Conservation (phyloP, 2,329 filamentous ascomycete genomes). For the Alternaria infectoria region DNA sequence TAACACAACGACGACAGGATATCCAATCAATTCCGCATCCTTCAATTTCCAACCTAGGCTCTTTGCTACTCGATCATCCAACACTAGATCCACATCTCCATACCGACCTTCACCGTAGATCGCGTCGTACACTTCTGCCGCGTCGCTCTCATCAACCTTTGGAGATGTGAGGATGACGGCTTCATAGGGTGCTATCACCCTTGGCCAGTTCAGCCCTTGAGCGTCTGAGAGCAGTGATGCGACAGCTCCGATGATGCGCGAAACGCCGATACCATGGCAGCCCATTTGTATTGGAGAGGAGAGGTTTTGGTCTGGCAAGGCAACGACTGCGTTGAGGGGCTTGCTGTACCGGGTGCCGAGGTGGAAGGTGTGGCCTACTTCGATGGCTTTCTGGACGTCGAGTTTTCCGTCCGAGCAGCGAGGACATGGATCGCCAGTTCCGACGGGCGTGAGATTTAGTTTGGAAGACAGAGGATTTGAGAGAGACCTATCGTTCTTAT, state of each 20-base stretch:
- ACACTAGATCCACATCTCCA: slow-evolving; percentile 29
- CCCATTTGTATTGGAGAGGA: slow-evolving; percentile 82
- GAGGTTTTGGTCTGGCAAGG: slow-evolving; percentile 47
- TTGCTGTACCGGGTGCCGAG: slow-evolving; percentile 87
- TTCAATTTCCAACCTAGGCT: slow-evolving; percentile 83
- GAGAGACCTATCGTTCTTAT: not conserved
- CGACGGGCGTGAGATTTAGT: slow-evolving; percentile 67
- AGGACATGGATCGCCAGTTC: slow-evolving; percentile 74
- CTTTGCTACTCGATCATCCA: slow-evolving; percentile 56
- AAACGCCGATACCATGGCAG: slow-evolving; percentile 94
- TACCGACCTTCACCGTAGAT: slow-evolving; percentile 44
- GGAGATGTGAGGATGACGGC: slow-evolving; percentile 67
- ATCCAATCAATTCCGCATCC: slow-evolving; percentile 89
- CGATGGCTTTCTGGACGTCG: slow-evolving; percentile 74
- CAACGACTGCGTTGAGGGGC: slow-evolving; percentile 71
- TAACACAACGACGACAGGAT: slow-evolving; percentile 81
- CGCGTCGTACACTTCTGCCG: slow-evolving; percentile 67
- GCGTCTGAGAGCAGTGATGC: slow-evolving; percentile 76
- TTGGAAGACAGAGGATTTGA: not conserved
- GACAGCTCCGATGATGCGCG: slow-evolving; percentile 84
- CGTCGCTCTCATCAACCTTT: slow-evolving; percentile 56
- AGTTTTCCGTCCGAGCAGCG: slow-evolving; percentile 70
- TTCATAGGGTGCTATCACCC: slow-evolving; percentile 83
- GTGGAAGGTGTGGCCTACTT: slow-evolving; percentile 94
- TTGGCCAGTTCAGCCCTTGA: slow-evolving; percentile 82